Evolutionary conservation across 2,329 filamentous ascomycete genomes (phyloP), one percentile per base, ranked within the genome.

Genomic region (Clathrospora elynae): DNA sequence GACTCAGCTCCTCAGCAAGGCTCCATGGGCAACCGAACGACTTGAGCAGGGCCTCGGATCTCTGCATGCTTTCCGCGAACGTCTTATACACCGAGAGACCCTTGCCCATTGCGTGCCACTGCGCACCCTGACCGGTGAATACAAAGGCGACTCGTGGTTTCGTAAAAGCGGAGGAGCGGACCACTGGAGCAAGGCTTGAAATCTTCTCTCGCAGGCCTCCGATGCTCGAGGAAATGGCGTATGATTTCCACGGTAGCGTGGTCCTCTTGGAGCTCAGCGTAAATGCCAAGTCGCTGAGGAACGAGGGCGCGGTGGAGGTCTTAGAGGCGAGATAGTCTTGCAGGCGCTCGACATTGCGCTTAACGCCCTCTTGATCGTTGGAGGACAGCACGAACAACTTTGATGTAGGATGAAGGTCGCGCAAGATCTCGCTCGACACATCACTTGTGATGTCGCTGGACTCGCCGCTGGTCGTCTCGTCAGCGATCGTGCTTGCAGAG

Each of bases 111-210:
- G 55, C 57, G 49, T 53, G 56, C 64, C 64, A 68, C 25, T 67
- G 63, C 3, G 64, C 63, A 11, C 66, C 66, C 38, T 68, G 66
- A 4, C 66, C 66, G 3, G 63, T 67, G 44, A 61, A 68, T 3
- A 66, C 46, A 34, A 54, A 67, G 5, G 55, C 59, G 5, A 60
- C 35, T 9, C 54, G 28, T 18, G 41, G 41, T 20, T 23, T 43
- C 10, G 28, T 23, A 31, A 34, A 38, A 28, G 20, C 14, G 10
- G 41, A 43, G 5, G 41, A 43, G 6, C 41, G 41, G 8, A 43
- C 34, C 28, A 43, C 41, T n/a, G 28, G 34, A 16, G 34, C 12
- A 37, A 38, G 22, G 17, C 28, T 38, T n/a, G 34, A 12, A 7
- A 43, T 17, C 12, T 20, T 26, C 13, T 43, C 41, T n/a, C 28